phyloP scores from a whole-genome alignment of 352 stramenopile species.

The Pythium insidiosum region DNA sequence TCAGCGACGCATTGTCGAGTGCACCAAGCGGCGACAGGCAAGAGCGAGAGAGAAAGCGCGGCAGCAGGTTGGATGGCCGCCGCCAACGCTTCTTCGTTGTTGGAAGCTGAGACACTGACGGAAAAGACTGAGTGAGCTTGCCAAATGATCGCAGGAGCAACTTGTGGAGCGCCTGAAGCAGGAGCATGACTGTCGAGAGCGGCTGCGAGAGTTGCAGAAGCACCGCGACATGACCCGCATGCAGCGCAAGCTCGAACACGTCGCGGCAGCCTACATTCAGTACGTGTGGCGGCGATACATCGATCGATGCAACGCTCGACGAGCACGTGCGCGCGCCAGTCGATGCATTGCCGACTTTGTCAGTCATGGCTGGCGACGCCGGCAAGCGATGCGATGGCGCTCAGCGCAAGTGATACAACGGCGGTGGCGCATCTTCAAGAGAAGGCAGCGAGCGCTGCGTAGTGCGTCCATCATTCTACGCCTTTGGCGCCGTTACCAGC shows the following conservation, averaged over 20 bases:
- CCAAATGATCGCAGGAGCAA: no score
- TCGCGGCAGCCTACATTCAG: slow-evolving; percentile 64
- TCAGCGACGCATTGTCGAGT: slow-evolving; percentile 45
- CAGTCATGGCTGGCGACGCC: slow-evolving; percentile 6
- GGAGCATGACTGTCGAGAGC: slow-evolving; percentile 32
- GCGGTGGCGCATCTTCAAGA: slow-evolving; percentile 14
- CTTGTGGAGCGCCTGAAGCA: slow-evolving; percentile 36
- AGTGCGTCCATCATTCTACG: not conserved
- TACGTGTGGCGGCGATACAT: slow-evolving; percentile 36
- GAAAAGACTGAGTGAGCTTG: no score
- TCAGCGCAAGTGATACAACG: slow-evolving; percentile 30
- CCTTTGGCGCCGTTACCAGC: not conserved
- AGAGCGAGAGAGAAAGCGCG: slow-evolving; percentile 35
- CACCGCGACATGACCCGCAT: slow-evolving; percentile 47
- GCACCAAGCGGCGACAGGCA: slow-evolving; percentile 43
- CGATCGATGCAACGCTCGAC: slow-evolving; percentile 6
- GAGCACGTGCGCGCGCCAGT: slow-evolving; percentile 15
- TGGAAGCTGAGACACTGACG: no score
- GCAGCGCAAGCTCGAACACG: slow-evolving; percentile 46
- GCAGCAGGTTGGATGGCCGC: no score
- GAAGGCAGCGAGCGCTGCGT: not conserved
- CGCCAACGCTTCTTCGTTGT: no score
- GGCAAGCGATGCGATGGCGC: slow-evolving; percentile 7
- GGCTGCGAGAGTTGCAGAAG: slow-evolving; percentile 26
- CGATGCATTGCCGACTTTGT: slow-evolving; percentile 29